A percentile compares a stretch with the other conserved stretches of the same genome.
phyloP scores from a whole-genome alignment of 2,329 filamentous ascomycete genomes.

The Penicillium sp. region DNA sequence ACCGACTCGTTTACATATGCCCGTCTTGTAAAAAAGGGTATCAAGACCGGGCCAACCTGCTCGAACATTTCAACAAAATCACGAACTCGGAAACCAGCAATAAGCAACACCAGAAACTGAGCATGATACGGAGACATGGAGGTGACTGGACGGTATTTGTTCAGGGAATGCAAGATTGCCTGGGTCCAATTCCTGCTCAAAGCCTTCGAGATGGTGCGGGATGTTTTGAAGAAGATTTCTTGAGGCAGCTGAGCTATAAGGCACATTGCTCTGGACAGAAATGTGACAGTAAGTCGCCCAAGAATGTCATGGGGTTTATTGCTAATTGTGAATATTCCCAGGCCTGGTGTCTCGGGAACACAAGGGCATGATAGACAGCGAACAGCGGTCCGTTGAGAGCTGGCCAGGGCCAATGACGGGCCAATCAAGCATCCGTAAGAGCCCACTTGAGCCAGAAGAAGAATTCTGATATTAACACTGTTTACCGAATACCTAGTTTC shows the following conservation, averaged over 20 bases:
- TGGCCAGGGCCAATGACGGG: not conserved
- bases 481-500: not conserved
- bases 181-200: not conserved
- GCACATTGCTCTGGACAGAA: not conserved
- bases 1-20: not conserved
- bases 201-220: not conserved
- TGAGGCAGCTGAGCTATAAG: not conserved
- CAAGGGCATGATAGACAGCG: not conserved
- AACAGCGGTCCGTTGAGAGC: not conserved
- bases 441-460: not conserved
- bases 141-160: conserved; percentile 1
- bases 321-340: not conserved
- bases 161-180: not conserved
- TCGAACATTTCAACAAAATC: not conserved
- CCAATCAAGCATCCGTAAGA: not conserved
- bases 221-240: not conserved
- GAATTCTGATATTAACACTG: too few species aligned
- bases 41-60: not conserved
- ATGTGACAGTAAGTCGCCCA: not conserved
- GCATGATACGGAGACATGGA: not conserved
- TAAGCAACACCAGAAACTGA: not conserved
- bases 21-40: conserved; percentile 1
- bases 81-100: not conserved
- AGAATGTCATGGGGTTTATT: not conserved
- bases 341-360: not conserved